Evolutionary conservation across 768 basidiomycete species (phyloP).

Genomic region (Chalciporus pseudorubinellus): DNA sequence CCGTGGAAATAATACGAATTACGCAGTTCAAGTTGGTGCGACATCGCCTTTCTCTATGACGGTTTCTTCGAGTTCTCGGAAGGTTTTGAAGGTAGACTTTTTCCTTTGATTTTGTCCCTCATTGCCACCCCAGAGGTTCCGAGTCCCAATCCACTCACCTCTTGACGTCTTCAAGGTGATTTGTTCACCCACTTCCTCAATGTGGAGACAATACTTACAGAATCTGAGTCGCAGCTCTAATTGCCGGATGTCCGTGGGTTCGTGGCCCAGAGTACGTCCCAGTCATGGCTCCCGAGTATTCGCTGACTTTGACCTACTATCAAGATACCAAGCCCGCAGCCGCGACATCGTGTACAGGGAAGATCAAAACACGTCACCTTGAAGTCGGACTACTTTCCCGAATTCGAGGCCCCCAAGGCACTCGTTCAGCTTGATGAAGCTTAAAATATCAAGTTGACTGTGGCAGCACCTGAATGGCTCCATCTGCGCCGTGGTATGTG

Average conservation of each 20-base stretch:
- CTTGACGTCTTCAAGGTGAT: slow-evolving; percentile 26
- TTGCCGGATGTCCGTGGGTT: slow-evolving; percentile 26
- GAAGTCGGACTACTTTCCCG: slow-evolving; percentile 58
- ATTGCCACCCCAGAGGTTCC: slow-evolving; percentile 17
- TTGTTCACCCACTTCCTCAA: too few species aligned
- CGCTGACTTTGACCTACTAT: neutral
- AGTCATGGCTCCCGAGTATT: neutral
- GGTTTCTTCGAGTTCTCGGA: slow-evolving; percentile 28
- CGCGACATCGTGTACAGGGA: slow-evolving; percentile 43
- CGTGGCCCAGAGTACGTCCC: slow-evolving; percentile 13
- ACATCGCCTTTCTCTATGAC: too few species aligned
- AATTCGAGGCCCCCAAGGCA: slow-evolving; percentile 59
- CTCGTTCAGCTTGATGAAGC: slow-evolving; percentile 61
- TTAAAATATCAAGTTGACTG: slow-evolving; percentile 64
- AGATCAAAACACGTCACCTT: slow-evolving; percentile 63
- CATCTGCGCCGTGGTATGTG: slow-evolving; percentile 62
- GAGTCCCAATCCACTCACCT: slow-evolving; percentile 24
- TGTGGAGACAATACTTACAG: neutral
- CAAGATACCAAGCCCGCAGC: slow-evolving; percentile 21
- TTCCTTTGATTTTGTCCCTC: neutral
- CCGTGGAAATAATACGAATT: too few species aligned
- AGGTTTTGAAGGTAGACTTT: slow-evolving; percentile 24
- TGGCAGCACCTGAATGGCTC: slow-evolving; percentile 72
- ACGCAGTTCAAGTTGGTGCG: too few species aligned
- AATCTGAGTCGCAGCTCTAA: slow-evolving; percentile 22